These are phyloP conservation scores for Adansonia gregorii DNA, from an alignment of 441 rosid species.

Conservation along the genomic window DNA sequence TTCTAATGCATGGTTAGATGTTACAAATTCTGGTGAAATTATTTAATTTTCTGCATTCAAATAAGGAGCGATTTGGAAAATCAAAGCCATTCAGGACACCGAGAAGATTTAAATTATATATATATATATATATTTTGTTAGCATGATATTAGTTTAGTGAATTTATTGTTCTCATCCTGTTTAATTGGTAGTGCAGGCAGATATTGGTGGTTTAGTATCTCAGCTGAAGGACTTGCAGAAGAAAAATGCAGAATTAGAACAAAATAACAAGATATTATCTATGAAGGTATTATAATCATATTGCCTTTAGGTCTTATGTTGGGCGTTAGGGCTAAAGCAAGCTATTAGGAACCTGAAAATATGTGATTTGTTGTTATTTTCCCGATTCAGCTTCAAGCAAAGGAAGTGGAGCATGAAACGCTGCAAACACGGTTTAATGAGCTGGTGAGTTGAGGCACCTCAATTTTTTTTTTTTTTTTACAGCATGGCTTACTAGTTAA, in stretches of 20 bases:
- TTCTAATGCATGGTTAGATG: neutral
- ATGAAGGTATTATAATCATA: conserved; percentile 47
- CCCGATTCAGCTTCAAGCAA: conserved; percentile 64
- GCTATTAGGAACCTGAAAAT: conserved; percentile 14
- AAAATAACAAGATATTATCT: conserved; percentile 55
- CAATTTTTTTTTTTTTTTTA: neutral
- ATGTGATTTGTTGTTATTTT: conserved; percentile 15
- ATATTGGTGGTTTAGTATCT: conserved; percentile 82
- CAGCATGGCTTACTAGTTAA: neutral
- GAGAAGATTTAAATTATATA: neutral
- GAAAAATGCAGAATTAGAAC: conserved; percentile 74
- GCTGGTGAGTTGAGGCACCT: conserved; percentile 47
- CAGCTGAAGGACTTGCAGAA: conserved; percentile 79
- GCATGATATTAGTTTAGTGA: neutral
- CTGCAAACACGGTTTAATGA: conserved; percentile 64
- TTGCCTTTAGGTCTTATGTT: conserved; percentile 8
- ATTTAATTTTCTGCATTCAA: conserved; percentile 7
- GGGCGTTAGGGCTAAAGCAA: conserved; percentile 1
- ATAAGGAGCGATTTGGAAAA: neutral
- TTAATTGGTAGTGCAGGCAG: conserved; percentile 54
- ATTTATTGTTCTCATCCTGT: conserved; percentile 2
- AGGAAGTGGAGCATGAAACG: conserved; percentile 60
- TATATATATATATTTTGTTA: neutral
- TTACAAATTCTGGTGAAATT: neutral
- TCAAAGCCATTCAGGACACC: neutral